Percentiles rank a stretch among this genome's conserved stretches.
These are phyloP conservation scores for Rhynchosporium secalis DNA, from an alignment of 2,329 filamentous ascomycete genomes.

Conservation along the genomic window DNA sequence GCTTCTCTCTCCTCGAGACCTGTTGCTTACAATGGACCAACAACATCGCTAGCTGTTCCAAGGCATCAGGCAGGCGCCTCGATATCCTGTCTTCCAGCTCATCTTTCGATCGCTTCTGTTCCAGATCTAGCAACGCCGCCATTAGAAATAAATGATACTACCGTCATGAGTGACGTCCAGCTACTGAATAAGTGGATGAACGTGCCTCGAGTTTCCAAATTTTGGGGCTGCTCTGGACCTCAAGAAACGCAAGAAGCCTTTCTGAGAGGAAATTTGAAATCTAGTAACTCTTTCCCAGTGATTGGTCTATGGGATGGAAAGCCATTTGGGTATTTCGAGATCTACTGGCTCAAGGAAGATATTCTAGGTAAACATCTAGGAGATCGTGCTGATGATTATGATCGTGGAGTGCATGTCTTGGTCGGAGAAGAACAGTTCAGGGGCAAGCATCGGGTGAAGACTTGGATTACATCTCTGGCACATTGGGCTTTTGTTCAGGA, in stretches of 20 bases:
- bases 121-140: conserved; percentile 44
- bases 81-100: conserved; percentile 37
- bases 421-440: conserved; percentile 91
- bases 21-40: conserved; percentile 63
- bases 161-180: conserved; percentile 55
- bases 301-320: conserved; percentile 94
- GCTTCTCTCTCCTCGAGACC: conserved; percentile 68
- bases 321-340: conserved; percentile 95
- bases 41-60: conserved; percentile 33
- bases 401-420: conserved; percentile 84
- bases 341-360: conserved; percentile 98
- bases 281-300: conserved; percentile 79
- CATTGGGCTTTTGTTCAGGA: conserved; percentile 82
- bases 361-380: conserved; percentile 69
- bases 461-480: conserved; percentile 84
- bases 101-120: conserved; percentile 42
- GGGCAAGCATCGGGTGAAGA: conserved; percentile 70
- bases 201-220: conserved; percentile 76
- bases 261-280: conserved; percentile 63
- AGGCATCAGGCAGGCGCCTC: conserved; percentile 36
- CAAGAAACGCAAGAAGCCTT: conserved; percentile 63
- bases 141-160: conserved; percentile 35
- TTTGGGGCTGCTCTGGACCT: conserved; percentile 72
- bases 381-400: conserved; percentile 71
- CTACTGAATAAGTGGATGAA: conserved; percentile 88